Evolutionary conservation across 768 basidiomycete species (phyloP), one percentile per base, ranked within the genome.

Genomic region (Termitomyces sp.): DNA sequence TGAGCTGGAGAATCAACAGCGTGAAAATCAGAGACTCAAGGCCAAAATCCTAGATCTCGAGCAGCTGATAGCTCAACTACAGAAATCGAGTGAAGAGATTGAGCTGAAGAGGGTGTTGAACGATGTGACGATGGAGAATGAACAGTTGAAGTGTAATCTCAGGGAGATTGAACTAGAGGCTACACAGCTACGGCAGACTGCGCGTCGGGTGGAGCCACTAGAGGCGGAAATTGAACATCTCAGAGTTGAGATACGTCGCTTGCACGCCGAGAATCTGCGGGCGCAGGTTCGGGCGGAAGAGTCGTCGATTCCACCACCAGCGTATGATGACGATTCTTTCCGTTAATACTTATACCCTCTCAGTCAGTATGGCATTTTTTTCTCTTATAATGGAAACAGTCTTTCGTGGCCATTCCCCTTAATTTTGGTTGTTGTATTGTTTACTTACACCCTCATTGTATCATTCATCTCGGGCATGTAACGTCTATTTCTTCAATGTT

Each of bases 121-220:
- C 52, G 68, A 63, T 33, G 51, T 71, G 20, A 64, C 66, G 31
- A 57, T 67, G 51, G 74, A 75, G 61, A 76, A 74, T 46, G 68
- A 70, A 18, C 61, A 63, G 29, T 61, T 77, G 39, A 74, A 71
- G 60, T 54, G 56, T 0, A 68, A 64, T 36, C 50, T 77, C 16
- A 58, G 63, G 11, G 69, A 71, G 16, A 63, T 67, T 13, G 39
- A 50, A 18, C 18, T 22, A 29, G 29, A 54, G 23, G 40, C 57
- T 22, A 48, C 33, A 9, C 50, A 57, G 27, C 38, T 58, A 3
- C 53, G 41, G 9, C 58, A 55, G 38, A 46, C 55, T 31, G 50
- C 46, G 7, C 39, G 44, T 27, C 52, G 36, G 42, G 36, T 50
- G 4, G 59, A 49, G 35, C 53, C 54, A 7, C 38, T 60, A 3